These are phyloP conservation scores for Paecilomyces variotii DNA, from an alignment of 2,329 filamentous ascomycete genomes.

Conservation along the genomic window DNA sequence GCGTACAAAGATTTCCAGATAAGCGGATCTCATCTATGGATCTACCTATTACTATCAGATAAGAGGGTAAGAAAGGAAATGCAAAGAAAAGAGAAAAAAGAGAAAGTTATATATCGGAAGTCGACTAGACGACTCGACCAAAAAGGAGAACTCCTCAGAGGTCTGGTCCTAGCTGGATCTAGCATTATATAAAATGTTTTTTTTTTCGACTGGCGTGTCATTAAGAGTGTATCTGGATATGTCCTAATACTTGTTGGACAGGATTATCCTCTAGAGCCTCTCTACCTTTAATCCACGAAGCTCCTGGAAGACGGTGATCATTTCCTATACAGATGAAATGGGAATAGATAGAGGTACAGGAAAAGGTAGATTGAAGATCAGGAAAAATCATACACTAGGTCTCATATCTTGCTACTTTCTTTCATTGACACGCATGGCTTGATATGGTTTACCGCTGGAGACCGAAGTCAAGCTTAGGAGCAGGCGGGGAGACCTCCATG, in stretches of 20 bases:
- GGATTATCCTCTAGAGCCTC: not conserved
- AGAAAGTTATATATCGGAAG: no score
- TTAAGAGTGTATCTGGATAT: not conserved
- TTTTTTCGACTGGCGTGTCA: not conserved
- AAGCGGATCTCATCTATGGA: not conserved
- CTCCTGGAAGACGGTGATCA: not conserved
- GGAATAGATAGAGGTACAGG: not conserved
- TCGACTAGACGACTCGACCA: no score
- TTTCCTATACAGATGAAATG: not conserved
- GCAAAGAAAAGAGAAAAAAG: not conserved
- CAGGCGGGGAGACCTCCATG: slow-evolving; percentile 20
- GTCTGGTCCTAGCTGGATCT: no score
- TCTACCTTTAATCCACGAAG: not conserved
- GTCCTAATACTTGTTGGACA: not conserved
- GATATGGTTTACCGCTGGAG: not conserved
- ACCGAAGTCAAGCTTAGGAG: not conserved
- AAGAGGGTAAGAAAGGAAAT: not conserved
- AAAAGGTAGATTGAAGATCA: not conserved
- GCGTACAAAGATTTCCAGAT: not conserved
- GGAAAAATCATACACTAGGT: not conserved
- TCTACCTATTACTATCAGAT: not conserved
- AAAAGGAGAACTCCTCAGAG: no score
- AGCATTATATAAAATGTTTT: not conserved
- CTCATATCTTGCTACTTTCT: not conserved
- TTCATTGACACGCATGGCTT: not conserved